Evolutionary conservation across 1,284 basidiomycete species (phyloP), one percentile per base, ranked within the genome.

Genomic region (Irpex sp.): DNA sequence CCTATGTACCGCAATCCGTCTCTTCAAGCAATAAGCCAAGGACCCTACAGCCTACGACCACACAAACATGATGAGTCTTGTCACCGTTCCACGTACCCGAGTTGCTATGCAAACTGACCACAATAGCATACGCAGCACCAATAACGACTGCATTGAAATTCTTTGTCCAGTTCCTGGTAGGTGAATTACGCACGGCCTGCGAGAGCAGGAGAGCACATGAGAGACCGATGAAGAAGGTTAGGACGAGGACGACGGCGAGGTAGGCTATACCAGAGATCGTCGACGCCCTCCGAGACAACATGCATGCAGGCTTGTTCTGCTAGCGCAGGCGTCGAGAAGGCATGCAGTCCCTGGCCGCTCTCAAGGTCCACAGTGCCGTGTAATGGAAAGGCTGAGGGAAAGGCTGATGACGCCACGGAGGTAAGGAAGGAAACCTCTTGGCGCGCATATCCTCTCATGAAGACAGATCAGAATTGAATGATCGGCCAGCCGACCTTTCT

Each of bases 111-210:
- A 19, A 38, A 26, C 85, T 63, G 69, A 91, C 89, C 73, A 92
- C 81, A 15, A 87, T 70, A 68, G 81, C 77, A 72, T 92, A 92
- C 0, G 88, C 83, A 15, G 82, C 82, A 2, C 85, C 85, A 55
- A 92, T 85, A 59, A 87, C 78, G 19, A 89, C 73, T 4, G 85
- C 82, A 72, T 92, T 85, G 79, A 84, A 80, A 73, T 91, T 92
- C 37, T 80, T 77, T 57, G 69, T 73, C 83, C 83, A 88, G 11
- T 81, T 78, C 63, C 74, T 76, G 58, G 72, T 76, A 3, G 82
- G 80, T 4, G 86, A 79, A 0, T 84, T 88, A 59, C 89, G 80
- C 38, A 89, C 84, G 0, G 89, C 88, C 72, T 92, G 89, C 0
- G 86, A 84, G 57, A 92, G 80, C 58, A 91, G 76, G 0, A 85